These are phyloP conservation scores for Aeschynomene evenia DNA, from an alignment of 306 rosid species.

Conservation along the genomic window DNA sequence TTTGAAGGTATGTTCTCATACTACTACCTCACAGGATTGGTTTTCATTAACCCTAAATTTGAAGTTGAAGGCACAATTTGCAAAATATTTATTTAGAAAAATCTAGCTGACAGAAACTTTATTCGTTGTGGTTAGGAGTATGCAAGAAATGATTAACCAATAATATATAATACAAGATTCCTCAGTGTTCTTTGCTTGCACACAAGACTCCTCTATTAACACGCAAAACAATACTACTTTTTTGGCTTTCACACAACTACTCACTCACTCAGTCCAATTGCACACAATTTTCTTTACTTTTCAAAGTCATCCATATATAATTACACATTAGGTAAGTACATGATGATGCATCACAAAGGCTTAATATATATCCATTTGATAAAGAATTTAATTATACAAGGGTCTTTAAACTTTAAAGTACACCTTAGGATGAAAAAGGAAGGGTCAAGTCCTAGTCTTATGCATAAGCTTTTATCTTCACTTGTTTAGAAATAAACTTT, in stretches of 20 bases:
- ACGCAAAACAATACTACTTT: too few relatives aligned
- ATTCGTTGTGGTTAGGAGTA: neutral
- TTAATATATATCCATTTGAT: constrained; percentile 6
- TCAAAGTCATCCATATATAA: neutral
- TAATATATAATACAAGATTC: neutral
- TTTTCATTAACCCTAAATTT: neutral
- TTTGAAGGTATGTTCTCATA: neutral
- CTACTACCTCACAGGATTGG: neutral
- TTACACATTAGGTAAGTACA: constrained; percentile 25
- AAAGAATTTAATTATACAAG: neutral
- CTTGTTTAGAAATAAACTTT: neutral
- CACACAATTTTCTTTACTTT: neutral
- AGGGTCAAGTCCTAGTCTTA: neutral
- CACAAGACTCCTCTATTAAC: neutral
- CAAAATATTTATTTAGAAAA: neutral
- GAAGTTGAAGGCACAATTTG: neutral
- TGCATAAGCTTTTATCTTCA: neutral
- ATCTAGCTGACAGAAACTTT: neutral
- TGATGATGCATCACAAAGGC: constrained; percentile 29
- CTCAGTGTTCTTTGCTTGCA: neutral
- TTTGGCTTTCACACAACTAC: neutral
- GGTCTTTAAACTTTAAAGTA: neutral
- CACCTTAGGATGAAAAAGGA: neutral
- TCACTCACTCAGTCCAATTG: neutral
- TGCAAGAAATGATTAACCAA: neutral